Evolutionary conservation across 768 basidiomycete species (phyloP).

Genomic region (Rubroboletus satanas): DNA sequence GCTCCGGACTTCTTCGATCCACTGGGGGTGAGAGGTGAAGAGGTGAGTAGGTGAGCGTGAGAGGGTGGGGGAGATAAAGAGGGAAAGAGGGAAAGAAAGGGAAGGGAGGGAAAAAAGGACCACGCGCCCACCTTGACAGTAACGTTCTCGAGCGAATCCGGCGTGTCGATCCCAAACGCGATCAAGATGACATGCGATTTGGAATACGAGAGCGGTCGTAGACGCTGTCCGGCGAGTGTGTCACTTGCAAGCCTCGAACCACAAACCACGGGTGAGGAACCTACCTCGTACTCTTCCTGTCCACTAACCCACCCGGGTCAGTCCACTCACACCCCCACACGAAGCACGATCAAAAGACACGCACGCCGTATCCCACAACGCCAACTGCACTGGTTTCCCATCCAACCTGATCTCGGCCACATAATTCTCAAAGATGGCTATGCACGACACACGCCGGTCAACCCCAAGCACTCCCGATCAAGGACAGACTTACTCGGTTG

Average conservation of each 20-base stretch:
- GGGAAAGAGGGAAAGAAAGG: too few species aligned
- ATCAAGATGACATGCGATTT: constrained; percentile 99
- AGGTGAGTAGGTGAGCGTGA: not conserved
- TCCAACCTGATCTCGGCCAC: constrained; percentile 98
- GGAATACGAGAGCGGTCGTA: constrained; percentile 95
- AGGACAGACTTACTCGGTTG: constrained; percentile 42
- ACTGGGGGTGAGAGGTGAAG: constrained; percentile 46
- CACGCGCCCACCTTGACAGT: constrained; percentile 67
- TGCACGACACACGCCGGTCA: not conserved
- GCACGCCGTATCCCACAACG: constrained; percentile 99
- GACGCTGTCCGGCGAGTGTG: constrained; percentile 46
- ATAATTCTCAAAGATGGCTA: constrained; percentile 95
- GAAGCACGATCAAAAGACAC: constrained; percentile 30
- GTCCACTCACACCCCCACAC: not conserved
- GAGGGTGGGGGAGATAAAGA: not conserved
- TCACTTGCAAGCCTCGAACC: not conserved
- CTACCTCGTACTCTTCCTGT: constrained; percentile 91
- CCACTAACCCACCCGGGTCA: constrained; percentile 51
- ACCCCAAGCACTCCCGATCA: not conserved
- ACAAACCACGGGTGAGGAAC: not conserved
- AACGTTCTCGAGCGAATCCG: constrained; percentile 96
- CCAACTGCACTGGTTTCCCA: constrained; percentile 95
- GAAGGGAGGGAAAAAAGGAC: too few species aligned
- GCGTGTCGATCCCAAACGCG: constrained; percentile 93
- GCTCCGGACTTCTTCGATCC: constrained; percentile 97